Evolutionary conservation across 2,329 filamentous ascomycete species (phyloP).

Genomic region (Colletotrichum truncatum): DNA sequence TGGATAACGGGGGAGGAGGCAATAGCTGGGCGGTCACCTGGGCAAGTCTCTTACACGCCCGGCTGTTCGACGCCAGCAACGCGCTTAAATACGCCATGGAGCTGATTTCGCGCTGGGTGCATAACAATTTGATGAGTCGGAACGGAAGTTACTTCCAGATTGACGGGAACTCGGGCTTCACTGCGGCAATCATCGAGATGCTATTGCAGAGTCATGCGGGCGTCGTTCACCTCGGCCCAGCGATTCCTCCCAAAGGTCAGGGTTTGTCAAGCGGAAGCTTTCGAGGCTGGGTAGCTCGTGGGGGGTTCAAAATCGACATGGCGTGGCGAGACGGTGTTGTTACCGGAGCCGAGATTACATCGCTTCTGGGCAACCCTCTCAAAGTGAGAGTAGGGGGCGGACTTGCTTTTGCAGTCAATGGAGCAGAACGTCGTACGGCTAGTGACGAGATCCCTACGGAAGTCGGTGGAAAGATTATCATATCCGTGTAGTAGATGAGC

Average conservation of each 20-base stretch:
- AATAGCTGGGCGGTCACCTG: slow-evolving; percentile 25
- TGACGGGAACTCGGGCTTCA: slow-evolving; percentile 59
- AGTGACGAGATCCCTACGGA: background rate
- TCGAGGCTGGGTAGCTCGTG: slow-evolving; percentile 28
- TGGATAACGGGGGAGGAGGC: slow-evolving; percentile 27
- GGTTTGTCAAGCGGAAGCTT: slow-evolving; percentile 24
- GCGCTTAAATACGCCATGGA: slow-evolving; percentile 43
- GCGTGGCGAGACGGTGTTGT: slow-evolving; percentile 33
- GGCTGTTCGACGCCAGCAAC: slow-evolving; percentile 33
- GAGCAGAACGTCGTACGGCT: background rate
- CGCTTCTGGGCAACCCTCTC: slow-evolving; percentile 32
- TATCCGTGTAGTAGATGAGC: too few species aligned
- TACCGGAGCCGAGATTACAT: slow-evolving; percentile 33
- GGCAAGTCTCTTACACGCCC: slow-evolving; percentile 3
- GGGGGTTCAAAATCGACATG: slow-evolving; percentile 34
- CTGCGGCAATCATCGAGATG: slow-evolving; percentile 53
- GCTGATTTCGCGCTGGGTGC: slow-evolving; percentile 45
- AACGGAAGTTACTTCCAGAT: slow-evolving; percentile 49
- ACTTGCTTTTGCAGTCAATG: slow-evolving; percentile 31
- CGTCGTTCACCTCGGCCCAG: slow-evolving; percentile 37
- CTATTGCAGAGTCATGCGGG: slow-evolving; percentile 48
- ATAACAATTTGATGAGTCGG: slow-evolving; percentile 50
- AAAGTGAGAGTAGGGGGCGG: slow-evolving; percentile 32
- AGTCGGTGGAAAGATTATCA: background rate
- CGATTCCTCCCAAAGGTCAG: slow-evolving; percentile 28